Evolutionary conservation across 768 basidiomycete genomes (phyloP), one percentile per base, ranked within the genome.

Genomic region (Termitomyces sp.): DNA sequence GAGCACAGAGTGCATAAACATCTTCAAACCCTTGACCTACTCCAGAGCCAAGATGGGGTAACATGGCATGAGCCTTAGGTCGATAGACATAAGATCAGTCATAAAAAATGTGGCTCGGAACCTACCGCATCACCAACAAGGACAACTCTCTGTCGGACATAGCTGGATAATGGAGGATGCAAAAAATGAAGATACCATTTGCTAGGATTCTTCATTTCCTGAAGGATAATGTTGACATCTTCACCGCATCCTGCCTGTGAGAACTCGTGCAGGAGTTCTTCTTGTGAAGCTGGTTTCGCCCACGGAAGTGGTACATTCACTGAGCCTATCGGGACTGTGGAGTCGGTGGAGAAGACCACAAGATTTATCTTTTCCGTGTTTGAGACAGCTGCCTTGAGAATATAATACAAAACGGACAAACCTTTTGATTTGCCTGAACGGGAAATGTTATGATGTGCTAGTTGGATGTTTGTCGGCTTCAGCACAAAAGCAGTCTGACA

Each of bases 11-110:
- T 5, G 79, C 64, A 44, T 76, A 75, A 0, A 76, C 78, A 58
- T 85, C 84, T 61, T 85, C 84, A 32, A 85, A 74, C 1, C 81
- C 84, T 67, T 85, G 84, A 11, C 83, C 81, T 4, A 79, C 81
- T 1, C 84, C 84, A 0, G 82, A 76, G 2, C 82, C 83, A 5
- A 85, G 68, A 67, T 85, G 82, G 0, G 85, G 83, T 32, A 77
- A 61, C 83, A 85, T 85, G 0, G 71, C 82, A 63, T 86, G 84
- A 7, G 84, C 83, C 78, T 79, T n/a, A 31, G 56, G 62, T 38
- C 16, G 11, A 35, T 47, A 42, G 53, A 46, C 21, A 48, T 14
- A 45, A 47, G 37, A 19, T 34, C 42, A 21, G n/a, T n/a, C n/a
- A n/a, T 41, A 51, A 16, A 5, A 40, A 11, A 51, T 5, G 25